Evolutionary conservation across 495 filamentous ascomycete genomes (phyloP).

Genomic region (Neurospora pannonica): DNA sequence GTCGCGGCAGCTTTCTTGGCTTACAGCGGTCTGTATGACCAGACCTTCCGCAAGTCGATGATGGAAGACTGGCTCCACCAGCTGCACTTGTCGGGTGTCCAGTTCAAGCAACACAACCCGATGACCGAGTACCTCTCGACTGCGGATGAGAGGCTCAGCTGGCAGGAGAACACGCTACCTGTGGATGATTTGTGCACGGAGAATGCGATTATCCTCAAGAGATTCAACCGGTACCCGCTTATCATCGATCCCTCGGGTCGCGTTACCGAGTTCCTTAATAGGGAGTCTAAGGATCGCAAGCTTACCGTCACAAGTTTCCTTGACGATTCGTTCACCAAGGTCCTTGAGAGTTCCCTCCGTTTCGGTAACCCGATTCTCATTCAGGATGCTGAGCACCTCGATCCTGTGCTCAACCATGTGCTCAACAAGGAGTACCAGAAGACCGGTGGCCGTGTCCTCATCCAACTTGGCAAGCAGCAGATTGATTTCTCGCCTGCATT

Average conservation of each 20-base stretch:
- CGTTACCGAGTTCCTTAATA: constrained; percentile 87
- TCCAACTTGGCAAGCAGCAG: constrained; percentile 96
- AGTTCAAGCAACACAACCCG: constrained; percentile 87
- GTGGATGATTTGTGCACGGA: constrained; percentile 99
- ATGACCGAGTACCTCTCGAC: constrained; percentile 95
- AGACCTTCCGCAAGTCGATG: constrained; percentile 96
- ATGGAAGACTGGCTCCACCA: constrained; percentile 95
- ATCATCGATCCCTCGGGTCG: constrained; percentile 97
- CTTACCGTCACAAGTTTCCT: constrained; percentile 97
- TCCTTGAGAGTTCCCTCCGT: constrained; percentile 88
- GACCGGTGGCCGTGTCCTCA: constrained; percentile 96
- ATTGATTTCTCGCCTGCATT: constrained; percentile 99
- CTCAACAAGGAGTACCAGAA: constrained; percentile 99
- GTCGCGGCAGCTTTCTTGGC: constrained; percentile 93
- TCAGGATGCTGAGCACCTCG: constrained; percentile 93
- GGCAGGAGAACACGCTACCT: constrained; percentile 90
- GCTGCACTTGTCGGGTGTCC: constrained; percentile 78
- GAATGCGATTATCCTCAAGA: constrained; percentile 92
- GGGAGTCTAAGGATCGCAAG: constrained; percentile 83
- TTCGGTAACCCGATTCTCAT: constrained; percentile 99
- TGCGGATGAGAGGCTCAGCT: constrained; percentile 85
- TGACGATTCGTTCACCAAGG: constrained; percentile 96
- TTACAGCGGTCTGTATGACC: constrained; percentile 96
- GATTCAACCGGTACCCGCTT: constrained; percentile 95
- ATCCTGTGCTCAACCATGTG: constrained; percentile 95